These are phyloP conservation scores for Fraxinus dipetala DNA, from an alignment of 305 asterid genomes.

Conservation along the genomic window DNA sequence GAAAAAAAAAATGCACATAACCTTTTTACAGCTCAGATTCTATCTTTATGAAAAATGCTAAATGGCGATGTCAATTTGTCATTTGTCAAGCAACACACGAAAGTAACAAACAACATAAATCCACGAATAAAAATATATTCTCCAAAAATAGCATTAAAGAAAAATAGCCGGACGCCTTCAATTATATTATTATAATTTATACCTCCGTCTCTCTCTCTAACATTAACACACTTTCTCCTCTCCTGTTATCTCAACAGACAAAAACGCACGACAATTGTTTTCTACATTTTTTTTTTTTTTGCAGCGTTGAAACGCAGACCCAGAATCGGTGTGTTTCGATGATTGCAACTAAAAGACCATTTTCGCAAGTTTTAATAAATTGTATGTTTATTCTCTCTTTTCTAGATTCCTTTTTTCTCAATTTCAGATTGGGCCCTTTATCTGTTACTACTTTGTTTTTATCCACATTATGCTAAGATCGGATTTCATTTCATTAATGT, in stretches of 20 bases:
- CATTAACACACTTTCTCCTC: background rate
- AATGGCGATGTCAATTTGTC: conserved; percentile 1
- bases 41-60: background rate
- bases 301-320: conserved; percentile 9
- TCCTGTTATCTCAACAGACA: conserved; percentile 5
- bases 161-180: conserved; percentile 8
- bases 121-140: background rate
- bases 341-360: conserved; percentile 2
- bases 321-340: conserved; percentile 2
- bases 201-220: background rate
- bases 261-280: conserved; percentile 1
- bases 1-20: background rate
- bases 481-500: conserved; percentile 1
- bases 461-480: conserved; percentile 10
- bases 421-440: background rate
- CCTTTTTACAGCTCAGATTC: conserved; percentile 10
- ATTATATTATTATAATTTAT: background rate
- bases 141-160: background rate
- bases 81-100: background rate
- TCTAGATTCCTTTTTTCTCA: background rate
- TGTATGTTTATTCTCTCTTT: conserved; percentile 8
- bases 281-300: background rate
- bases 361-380: background rate
- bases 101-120: background rate
- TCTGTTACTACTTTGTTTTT: background rate